phyloP scores from a whole-genome alignment of 352 stramenopile species.

The Phytophthora cajani region DNA sequence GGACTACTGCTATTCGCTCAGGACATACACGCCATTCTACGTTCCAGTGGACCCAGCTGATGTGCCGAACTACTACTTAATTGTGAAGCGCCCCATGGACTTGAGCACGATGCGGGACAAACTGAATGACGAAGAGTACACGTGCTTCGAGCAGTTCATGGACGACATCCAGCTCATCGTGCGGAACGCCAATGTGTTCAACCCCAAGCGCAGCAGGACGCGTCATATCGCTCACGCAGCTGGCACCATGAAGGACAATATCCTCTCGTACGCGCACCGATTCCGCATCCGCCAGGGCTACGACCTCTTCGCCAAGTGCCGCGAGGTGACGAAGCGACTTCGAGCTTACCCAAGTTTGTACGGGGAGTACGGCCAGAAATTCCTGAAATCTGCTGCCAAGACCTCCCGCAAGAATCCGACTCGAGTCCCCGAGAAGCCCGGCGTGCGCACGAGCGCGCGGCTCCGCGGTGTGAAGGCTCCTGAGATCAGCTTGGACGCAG shows the following conservation, averaged over 20 bases:
- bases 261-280: constrained; percentile 86
- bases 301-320: constrained; percentile 90
- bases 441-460: constrained; percentile 41
- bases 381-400: constrained; percentile 23
- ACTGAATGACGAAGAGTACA: constrained; percentile 91
- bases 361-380: constrained; percentile 39
- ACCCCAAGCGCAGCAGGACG: constrained; percentile 80
- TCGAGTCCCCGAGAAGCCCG: constrained; percentile 21
- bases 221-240: constrained; percentile 83
- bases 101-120: constrained; percentile 90
- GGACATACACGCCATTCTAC: constrained; percentile 72
- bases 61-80: constrained; percentile 91
- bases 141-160: constrained; percentile 88
- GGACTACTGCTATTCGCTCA: constrained; percentile 81
- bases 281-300: constrained; percentile 90
- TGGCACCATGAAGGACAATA: constrained; percentile 90
- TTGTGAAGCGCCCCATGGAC: constrained; percentile 90
- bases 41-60: constrained; percentile 74
- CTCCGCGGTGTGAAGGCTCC: constrained; percentile 58
- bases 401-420: constrained; percentile 16
- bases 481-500: constrained; percentile 38
- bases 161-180: constrained; percentile 90
- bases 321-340: constrained; percentile 73
- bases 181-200: constrained; percentile 90
- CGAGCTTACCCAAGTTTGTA: constrained; percentile 58